A percentile compares a stretch with the other conserved stretches of the same genome.
Conservation (phyloP, 139 green algal genomes). For the Chlorella sp. region DNA sequence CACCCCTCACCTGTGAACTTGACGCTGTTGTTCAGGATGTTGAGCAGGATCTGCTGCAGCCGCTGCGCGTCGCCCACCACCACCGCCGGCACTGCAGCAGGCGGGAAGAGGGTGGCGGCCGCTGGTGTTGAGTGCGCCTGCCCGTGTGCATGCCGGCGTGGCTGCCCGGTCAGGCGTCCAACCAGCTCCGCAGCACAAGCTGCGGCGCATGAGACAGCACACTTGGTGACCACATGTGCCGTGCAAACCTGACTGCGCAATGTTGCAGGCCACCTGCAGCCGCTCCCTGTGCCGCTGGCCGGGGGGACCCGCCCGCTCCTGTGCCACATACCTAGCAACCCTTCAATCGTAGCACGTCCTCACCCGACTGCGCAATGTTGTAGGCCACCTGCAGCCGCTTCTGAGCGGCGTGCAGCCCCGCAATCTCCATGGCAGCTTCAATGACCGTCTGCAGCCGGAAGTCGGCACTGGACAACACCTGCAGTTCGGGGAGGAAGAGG, state of each 20-base stretch:
- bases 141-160: no score
- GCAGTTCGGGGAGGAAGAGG: neutral
- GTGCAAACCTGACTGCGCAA: constrained; percentile 28
- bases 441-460: constrained; percentile 83
- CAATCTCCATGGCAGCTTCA: constrained; percentile 88
- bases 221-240: no score
- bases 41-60: constrained; percentile 87
- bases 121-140: no score
- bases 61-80: constrained; percentile 73
- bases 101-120: neutral
- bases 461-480: constrained; percentile 51
- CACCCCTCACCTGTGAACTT: no score
- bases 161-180: no score
- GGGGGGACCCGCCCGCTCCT: neutral
- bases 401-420: constrained; percentile 71
- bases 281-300: constrained; percentile 65
- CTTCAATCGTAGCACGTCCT: neutral
- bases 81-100: constrained; percentile 34
- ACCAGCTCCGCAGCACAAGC: neutral
- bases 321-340: neutral
- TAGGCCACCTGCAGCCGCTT: constrained; percentile 83
- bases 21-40: constrained; percentile 89
- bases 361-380: constrained; percentile 50
- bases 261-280: constrained; percentile 80
- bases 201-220: neutral